Conservation (phyloP, 2,329 filamentous ascomycete genomes). For the Xylaria sp. region DNA sequence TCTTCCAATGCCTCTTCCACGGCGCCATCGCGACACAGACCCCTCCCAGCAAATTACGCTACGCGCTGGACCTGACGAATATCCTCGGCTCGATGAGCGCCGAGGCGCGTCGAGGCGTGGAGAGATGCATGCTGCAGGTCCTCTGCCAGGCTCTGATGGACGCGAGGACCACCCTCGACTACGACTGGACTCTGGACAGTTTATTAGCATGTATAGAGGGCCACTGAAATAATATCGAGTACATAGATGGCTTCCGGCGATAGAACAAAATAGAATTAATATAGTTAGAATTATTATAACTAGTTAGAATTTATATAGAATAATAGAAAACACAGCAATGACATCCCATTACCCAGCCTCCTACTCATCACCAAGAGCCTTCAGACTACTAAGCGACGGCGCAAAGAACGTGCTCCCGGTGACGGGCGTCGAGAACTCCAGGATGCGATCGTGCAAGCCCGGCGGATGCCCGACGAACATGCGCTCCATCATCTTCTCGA, state of each 20-base stretch:
- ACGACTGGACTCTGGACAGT: conserved; percentile 33
- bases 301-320: too few relatives aligned
- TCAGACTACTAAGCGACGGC: conserved; percentile 49
- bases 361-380: conserved; percentile 24
- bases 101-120: conserved; percentile 23
- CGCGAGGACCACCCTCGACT: conserved; percentile 11
- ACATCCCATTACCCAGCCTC: too few relatives aligned
- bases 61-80: conserved; percentile 28
- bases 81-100: conserved; percentile 27
- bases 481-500: conserved; percentile 66
- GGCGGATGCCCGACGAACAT: conserved; percentile 67
- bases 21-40: conserved; percentile 22
- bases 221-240: not conserved
- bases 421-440: conserved; percentile 64
- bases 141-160: conserved; percentile 28
- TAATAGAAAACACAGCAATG: conserved; percentile 3
- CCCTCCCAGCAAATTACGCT: conserved; percentile 18
- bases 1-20: conserved; percentile 28
- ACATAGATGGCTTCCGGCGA: not conserved
- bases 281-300: too few relatives aligned
- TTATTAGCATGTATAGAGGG: conserved; percentile 32
- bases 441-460: conserved; percentile 64
- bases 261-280: too few relatives aligned
- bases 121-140: conserved; percentile 32
- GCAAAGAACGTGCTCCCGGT: conserved; percentile 66